A percentile compares a stretch with the other conserved stretches of the same genome.
phyloP scores from a whole-genome alignment of 2,329 filamentous ascomycete species.

The Monascus ruber region DNA sequence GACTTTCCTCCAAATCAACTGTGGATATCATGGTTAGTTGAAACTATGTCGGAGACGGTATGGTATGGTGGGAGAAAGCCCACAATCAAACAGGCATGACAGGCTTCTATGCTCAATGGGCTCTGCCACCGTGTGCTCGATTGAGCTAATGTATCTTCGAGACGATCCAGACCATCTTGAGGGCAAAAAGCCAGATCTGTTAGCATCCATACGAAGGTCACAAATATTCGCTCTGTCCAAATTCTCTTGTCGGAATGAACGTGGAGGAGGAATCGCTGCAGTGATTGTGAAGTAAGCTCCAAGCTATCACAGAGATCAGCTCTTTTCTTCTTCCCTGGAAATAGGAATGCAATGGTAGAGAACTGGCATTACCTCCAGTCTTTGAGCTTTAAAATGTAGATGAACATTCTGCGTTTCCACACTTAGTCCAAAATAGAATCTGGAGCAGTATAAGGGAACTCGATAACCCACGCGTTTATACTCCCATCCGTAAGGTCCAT shows the following conservation, averaged over 20 bases:
- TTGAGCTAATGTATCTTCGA: conserved; percentile 6
- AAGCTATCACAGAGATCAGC: conserved; percentile 16
- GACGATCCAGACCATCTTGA: conserved; percentile 22
- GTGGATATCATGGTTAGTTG: neutral
- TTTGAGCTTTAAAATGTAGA: conserved; percentile 56
- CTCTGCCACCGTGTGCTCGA: conserved; percentile 37
- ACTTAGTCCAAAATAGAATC: too few species aligned
- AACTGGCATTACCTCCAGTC: conserved; percentile 33
- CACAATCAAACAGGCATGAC: conserved; percentile 39
- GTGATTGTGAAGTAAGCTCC: conserved; percentile 31
- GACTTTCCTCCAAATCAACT: conserved; percentile 76
- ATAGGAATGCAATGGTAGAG: conserved; percentile 18
- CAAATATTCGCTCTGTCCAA: conserved; percentile 59
- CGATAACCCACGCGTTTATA: conserved; percentile 44
- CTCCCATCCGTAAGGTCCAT: conserved; percentile 51
- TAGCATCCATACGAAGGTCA: conserved; percentile 57
- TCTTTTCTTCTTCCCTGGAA: too few species aligned
- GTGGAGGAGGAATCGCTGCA: conserved; percentile 54
- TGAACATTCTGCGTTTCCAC: conserved; percentile 36
- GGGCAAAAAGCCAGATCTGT: conserved; percentile 34
- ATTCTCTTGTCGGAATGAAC: conserved; percentile 37
- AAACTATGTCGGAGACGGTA: neutral
- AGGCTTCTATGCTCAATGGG: conserved; percentile 47
- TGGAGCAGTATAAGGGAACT: neutral
- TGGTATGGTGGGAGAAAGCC: conserved; percentile 1